Percentiles rank a stretch among this genome's conserved stretches.
These are phyloP conservation scores for Cotoneaster glaucophyllus DNA, from an alignment of 306 rosid genomes.

Conservation along the genomic window DNA sequence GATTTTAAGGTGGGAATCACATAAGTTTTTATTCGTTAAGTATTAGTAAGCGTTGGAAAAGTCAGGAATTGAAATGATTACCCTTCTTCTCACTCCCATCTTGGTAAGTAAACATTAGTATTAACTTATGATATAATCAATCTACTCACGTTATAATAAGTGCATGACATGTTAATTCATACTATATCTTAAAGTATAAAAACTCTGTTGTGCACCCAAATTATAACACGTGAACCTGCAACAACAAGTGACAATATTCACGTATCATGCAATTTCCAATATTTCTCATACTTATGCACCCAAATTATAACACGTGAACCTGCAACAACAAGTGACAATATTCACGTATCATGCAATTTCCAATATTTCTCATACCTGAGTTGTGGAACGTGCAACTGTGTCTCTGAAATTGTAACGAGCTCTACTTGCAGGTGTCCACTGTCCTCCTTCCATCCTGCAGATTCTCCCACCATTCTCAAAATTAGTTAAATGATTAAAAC, in stretches of 20 bases:
- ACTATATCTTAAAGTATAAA: no score
- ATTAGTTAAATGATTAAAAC: background rate
- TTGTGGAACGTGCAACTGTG: conserved; percentile 74
- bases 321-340: background rate
- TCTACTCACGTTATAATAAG: no score
- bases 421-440: conserved; percentile 83
- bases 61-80: no score
- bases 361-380: conserved; percentile 40
- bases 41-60: no score
- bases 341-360: background rate
- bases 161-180: no score
- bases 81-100: no score
- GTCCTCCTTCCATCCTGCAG: conserved; percentile 83
- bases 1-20: no score
- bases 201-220: no score
- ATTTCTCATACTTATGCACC: conserved; percentile 36
- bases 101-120: no score
- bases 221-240: background rate
- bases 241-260: background rate
- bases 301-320: background rate
- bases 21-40: no score
- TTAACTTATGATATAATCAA: no score
- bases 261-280: background rate
- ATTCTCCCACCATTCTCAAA: conserved; percentile 20
- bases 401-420: conserved; percentile 77